Conservation (phyloP, 192 early-diverging fungal genomes). For the Blastocladiella britannica region DNA sequence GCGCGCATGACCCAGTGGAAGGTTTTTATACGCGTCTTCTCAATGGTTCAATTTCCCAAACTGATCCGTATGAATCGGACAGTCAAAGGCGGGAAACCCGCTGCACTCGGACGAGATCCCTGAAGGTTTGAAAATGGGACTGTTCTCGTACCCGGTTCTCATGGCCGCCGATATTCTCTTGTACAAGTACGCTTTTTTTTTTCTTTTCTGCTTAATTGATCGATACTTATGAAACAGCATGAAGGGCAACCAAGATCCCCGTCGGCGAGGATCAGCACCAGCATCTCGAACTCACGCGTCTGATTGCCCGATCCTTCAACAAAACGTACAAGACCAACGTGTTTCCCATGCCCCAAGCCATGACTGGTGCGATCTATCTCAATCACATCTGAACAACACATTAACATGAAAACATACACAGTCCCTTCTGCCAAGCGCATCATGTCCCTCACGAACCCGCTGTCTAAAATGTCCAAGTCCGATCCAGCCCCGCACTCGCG, state of each 20-base stretch:
- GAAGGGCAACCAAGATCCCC: conserved; percentile 56
- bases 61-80: no score
- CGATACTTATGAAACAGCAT: not conserved
- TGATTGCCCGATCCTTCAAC: conserved; percentile 58
- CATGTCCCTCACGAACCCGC: conserved; percentile 64
- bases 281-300: conserved; percentile 71
- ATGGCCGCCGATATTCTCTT: conserved; percentile 81
- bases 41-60: no score
- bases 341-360: conserved; percentile 44
- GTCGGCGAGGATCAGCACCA: conserved; percentile 86
- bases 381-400: conserved; percentile 1
- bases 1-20: conserved; percentile 96
- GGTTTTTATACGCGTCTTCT: conserved; percentile 9
- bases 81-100: no score
- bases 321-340: conserved; percentile 31
- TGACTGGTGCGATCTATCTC: conserved; percentile 28
- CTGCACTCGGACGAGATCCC: no score
- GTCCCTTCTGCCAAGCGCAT: conserved; percentile 39
- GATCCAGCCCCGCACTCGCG: conserved; percentile 45
- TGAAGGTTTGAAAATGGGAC: conserved; percentile 29
- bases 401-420: not conserved
- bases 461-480: conserved; percentile 74
- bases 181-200: conserved; percentile 34
- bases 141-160: conserved; percentile 78
- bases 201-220: not conserved